phyloP scores from a whole-genome alignment of 305 asterid genomes.

The Ruellia speciosa region DNA sequence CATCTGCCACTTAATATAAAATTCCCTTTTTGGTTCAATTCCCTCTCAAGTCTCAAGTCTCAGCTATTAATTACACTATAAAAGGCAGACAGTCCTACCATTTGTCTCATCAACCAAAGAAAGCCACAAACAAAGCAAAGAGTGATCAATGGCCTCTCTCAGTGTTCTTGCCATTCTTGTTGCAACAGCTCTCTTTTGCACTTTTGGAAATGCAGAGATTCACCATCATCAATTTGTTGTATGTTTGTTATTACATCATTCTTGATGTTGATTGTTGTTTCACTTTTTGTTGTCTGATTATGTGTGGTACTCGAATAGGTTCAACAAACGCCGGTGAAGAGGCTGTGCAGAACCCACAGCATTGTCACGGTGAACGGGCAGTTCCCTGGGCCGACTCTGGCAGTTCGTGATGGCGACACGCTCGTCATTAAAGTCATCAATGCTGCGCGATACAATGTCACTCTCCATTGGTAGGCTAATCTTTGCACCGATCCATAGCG shows the following conservation, averaged over 20 bases:
- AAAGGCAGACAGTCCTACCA: too few relatives aligned
- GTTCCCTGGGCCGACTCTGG: conserved; percentile 44
- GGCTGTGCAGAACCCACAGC: conserved; percentile 47
- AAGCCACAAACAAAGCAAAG: background rate
- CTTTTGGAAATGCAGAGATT: conserved; percentile 31
- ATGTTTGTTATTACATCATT: background rate
- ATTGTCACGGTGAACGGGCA: conserved; percentile 44
- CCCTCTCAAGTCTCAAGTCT: too few relatives aligned
- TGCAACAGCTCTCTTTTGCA: conserved; percentile 20
- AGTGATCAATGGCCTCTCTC: background rate
- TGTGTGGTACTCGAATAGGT: conserved; percentile 22
- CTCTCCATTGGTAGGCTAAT: conserved; percentile 40
- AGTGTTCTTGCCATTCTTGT: conserved; percentile 21
- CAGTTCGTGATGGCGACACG: conserved; percentile 37
- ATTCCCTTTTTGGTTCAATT: too few relatives aligned
- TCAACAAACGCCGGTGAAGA: conserved; percentile 39
- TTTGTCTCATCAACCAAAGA: too few relatives aligned
- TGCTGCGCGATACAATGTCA: conserved; percentile 40
- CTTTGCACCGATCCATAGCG: background rate
- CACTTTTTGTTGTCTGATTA: too few relatives aligned
- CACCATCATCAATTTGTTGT: conserved; percentile 43
- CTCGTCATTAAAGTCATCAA: conserved; percentile 38
- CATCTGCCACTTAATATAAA: too few relatives aligned
- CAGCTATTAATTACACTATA: too few relatives aligned
- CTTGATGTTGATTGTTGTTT: background rate